Conservation (phyloP, 495 filamentous ascomycete genomes). For the Trichodelitschia bisporula region DNA sequence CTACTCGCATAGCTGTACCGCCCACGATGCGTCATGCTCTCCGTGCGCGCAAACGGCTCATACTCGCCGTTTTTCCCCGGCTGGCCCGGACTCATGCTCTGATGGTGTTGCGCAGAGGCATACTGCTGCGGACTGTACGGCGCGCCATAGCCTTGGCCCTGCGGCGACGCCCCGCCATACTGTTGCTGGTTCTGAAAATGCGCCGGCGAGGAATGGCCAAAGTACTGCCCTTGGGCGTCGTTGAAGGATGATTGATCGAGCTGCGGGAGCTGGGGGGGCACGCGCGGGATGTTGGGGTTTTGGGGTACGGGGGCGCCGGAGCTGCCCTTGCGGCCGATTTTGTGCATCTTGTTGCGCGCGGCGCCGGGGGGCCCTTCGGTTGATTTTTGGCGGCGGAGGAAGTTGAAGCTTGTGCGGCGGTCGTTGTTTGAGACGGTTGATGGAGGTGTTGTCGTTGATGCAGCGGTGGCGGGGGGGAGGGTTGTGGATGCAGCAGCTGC, state of each 20-base stretch:
- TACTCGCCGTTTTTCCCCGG: slow-evolving; percentile 9
- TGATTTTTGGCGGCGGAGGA: slow-evolving; percentile 12
- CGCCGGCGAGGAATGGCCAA: slow-evolving; percentile 33
- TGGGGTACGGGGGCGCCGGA: no score
- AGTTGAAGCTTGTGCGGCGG: slow-evolving; percentile 10
- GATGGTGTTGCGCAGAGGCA: slow-evolving; percentile 1
- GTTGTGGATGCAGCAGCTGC: no score
- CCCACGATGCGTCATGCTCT: slow-evolving; percentile 93
- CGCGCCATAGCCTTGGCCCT: background rate
- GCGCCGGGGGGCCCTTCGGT: slow-evolving; percentile 4
- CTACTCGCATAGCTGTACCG: slow-evolving; percentile 94
- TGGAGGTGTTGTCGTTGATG: no score
- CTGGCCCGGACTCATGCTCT: slow-evolving; percentile 12
- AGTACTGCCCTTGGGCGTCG: slow-evolving; percentile 35
- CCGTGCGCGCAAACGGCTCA: slow-evolving; percentile 58
- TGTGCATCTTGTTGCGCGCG: slow-evolving; percentile 22
- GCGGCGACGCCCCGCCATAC: background rate
- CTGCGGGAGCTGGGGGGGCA: slow-evolving; percentile 42
- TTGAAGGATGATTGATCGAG: slow-evolving; percentile 55
- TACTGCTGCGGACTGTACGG: background rate
- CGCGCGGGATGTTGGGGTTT: slow-evolving; percentile 31
- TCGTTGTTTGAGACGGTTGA: no score
- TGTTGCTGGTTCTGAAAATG: slow-evolving; percentile 7
- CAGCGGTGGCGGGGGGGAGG: no score
- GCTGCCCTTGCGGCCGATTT: slow-evolving; percentile 47